Base-by-base conservation (phyloP, 345 rosid species). In the Aquilaria sinensis region DNA sequence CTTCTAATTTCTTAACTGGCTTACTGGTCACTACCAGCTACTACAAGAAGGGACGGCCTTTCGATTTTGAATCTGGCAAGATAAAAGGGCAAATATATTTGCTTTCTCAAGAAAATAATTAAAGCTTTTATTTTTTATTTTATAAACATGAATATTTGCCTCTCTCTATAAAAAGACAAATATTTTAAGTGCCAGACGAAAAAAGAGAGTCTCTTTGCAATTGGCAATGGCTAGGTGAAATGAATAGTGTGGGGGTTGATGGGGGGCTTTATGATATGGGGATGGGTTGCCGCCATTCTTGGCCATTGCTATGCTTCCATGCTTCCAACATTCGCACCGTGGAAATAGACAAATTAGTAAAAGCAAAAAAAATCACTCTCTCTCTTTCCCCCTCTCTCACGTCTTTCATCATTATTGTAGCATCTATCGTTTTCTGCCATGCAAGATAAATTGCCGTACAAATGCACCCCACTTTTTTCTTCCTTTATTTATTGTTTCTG, bases 291-390 rank as follows among this genome's bases (percentile, higher is more conserved):
- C 87, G 83, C 88, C 87, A 76, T 73, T 81, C 73, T 69, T 65
- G 71, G 72, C 85, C 76, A 75, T 62, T 75, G 74, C 66, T 67
- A 71, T 85, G 96, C 89, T 79, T 88, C 96, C 89, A 80, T 88
- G 83, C 80, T 82, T 81, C 89, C 86, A 84, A 88, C 92, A 88
- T 80, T 83, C 89, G 81, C 82, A 80, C 79, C 85, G 43, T 37
- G 43, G 74, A 51, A 78, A 62, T 63, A 65, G 83, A 83, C 83
- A 81, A 77, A 74, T 55, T 75, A 64, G 65, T 41, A 58, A 65
- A 64, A 70, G 64, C 60, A 11, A 37, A 37, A 37, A 37, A 37
- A 0, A 37, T 5, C 23, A 47, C 12, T 45, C 60, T 51, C 51
- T 56, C 33, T 72, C 47, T 60, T 15, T 51, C 59, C 16, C 52